Evolutionary conservation across 805 yeast species (phyloP), one percentile per base, ranked within the genome.

Genomic region (Suhomyces emberorum): DNA sequence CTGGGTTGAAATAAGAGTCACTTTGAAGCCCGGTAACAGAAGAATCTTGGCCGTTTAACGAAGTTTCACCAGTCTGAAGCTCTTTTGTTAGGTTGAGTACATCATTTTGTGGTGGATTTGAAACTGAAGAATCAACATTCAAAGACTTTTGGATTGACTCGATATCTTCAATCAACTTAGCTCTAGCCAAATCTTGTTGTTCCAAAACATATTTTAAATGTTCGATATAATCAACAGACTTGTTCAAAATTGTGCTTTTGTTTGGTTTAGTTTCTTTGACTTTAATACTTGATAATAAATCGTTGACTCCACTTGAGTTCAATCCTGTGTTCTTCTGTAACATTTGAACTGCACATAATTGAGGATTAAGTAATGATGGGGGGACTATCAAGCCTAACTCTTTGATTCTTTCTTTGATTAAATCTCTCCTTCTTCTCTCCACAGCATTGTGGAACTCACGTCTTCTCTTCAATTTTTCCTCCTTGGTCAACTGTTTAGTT

Each of bases 371-470:
- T 42, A 85, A 56, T 3, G 83, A 70, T 1, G 88, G 91, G 1
- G 97, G 97, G 1, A 89, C 84, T 32, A 89, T 68, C 16, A 74
- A 61, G 1, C 95, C 91, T 50, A 89, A 66, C 49, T 87, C 95
- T 54, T 83, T 83, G 43, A 89, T 88, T 50, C 86, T 79, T 52
- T 85, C 95, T 56, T 89, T 88, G 52, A 89, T 89, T 48, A 87
- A 70, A 57, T 91, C 98, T 44, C 98, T 72, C 54, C 98, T 74
- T 48, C 96, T 72, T 50, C 96, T 74, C 59, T 89, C 98, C 4
- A 89, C 97, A 1, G 95, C 96, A 55, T 89, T 89, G 59, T 89
- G 98, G 43, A 88, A 81, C 54, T 88, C 96, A 41, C 95, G 67
- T 44, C 96, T 73, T 44, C 95, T 72, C 42, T 79, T 76, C 36